phyloP scores from a whole-genome alignment of 768 basidiomycete genomes.

The Suillus alpinus region DNA sequence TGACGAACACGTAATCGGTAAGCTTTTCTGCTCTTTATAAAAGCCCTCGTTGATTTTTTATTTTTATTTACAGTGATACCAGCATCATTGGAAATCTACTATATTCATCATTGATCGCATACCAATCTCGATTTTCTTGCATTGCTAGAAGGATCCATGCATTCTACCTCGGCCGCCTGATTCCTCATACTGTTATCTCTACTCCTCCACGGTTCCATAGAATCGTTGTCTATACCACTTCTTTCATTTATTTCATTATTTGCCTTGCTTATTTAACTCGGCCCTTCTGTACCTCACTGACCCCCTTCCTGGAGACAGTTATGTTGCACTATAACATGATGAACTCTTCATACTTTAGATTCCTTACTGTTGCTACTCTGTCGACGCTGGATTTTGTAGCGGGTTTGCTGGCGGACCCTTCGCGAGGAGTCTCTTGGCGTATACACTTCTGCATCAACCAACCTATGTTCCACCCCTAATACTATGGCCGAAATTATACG shows the following conservation, averaged over 20 bases:
- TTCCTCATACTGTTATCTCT: background rate
- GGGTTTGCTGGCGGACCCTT: conserved; percentile 11
- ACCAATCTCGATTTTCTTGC: background rate
- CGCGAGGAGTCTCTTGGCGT: background rate
- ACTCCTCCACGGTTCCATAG: background rate
- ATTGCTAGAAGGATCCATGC: background rate
- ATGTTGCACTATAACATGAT: background rate
- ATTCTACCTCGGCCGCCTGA: background rate
- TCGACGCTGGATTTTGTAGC: conserved; percentile 5
- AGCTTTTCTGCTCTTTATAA: background rate
- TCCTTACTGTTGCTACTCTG: background rate
- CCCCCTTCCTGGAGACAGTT: background rate
- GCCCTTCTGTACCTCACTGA: background rate
- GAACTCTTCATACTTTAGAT: background rate
- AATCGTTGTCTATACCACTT: conserved; percentile 16
- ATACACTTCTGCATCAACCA: background rate
- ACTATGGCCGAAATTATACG: background rate
- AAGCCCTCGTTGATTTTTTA: background rate
- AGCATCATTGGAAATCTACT: background rate
- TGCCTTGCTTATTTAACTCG: background rate
- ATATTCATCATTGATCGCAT: background rate
- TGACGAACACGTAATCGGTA: background rate
- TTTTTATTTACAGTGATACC: background rate
- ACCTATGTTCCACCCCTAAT: background rate
- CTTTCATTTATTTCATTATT: background rate